Percentiles rank a stretch among this genome's conserved stretches.
phyloP scores from a whole-genome alignment of 192 early-diverging fungal species.

The Bifiguratus adelaidae region DNA sequence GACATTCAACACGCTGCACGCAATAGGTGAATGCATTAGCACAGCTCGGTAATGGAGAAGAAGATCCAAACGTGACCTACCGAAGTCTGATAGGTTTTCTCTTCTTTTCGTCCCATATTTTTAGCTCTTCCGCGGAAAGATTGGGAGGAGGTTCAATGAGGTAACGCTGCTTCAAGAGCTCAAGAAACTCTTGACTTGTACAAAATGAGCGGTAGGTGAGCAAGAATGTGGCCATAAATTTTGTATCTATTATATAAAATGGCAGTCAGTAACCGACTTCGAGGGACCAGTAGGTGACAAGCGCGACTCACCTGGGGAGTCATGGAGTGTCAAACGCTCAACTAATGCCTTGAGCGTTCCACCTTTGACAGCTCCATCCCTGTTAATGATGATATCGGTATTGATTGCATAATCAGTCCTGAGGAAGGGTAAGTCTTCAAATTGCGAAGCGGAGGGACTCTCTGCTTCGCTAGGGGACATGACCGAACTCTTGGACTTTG shows the following conservation, averaged over 20 bases:
- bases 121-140: conserved; percentile 52
- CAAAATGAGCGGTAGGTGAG: conserved; percentile 89
- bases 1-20: conserved; percentile 64
- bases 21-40: not conserved
- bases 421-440: conserved; percentile 53
- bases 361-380: conserved; percentile 73
- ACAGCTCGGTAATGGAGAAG: not conserved
- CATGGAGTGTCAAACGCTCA: conserved; percentile 74
- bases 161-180: conserved; percentile 69
- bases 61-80: conserved; percentile 2
- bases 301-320: conserved; percentile 37
- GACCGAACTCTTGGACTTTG: not conserved
- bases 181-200: conserved; percentile 66
- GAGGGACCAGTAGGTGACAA: not conserved
- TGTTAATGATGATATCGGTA: conserved; percentile 62
- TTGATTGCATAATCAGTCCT: conserved; percentile 45
- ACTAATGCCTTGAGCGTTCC: conserved; percentile 69
- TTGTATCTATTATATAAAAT: conserved; percentile 41
- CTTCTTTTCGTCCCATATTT: conserved; percentile 79
- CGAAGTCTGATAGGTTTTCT: conserved; percentile 77
- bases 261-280: not conserved
- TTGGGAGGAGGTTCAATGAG: conserved; percentile 55
- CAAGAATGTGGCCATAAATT: conserved; percentile 78
- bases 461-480: not conserved
- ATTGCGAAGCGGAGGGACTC: not conserved